phyloP scores from a whole-genome alignment of 331 rosid species.

The Ulmus americana region DNA sequence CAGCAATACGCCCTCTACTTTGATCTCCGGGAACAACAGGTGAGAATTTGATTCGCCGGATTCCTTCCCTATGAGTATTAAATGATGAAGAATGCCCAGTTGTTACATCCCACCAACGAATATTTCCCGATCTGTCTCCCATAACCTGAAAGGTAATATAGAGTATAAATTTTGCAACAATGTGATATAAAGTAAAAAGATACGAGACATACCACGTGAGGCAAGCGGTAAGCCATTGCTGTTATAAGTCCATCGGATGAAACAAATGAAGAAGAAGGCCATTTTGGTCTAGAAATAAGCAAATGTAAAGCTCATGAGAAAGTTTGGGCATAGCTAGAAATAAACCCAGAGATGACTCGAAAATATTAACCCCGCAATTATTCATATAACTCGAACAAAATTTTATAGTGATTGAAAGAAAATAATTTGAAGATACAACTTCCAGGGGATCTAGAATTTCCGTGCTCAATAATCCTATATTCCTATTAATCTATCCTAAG shows the following conservation, averaged over 20 bases:
- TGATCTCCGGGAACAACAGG: conserved; percentile 85
- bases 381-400: neutral
- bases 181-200: conserved; percentile 3
- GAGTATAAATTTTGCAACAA: conserved; percentile 14
- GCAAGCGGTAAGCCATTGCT: conserved; percentile 98
- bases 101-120: conserved; percentile 97
- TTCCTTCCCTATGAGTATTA: conserved; percentile 90
- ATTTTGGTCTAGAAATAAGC: conserved; percentile 71
- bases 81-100: conserved; percentile 94
- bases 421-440: neutral
- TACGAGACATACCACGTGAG: conserved; percentile 71
- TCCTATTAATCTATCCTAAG: neutral
- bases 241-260: conserved; percentile 85
- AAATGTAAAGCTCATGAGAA: conserved; percentile 34
- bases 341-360: neutral
- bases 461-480: neutral
- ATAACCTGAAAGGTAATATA: conserved; percentile 62
- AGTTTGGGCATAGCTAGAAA: neutral
- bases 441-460: neutral
- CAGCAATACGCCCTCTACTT: conserved; percentile 90
- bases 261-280: conserved; percentile 95
- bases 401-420: neutral
- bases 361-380: neutral
- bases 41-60: conserved; percentile 85
- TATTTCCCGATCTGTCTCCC: conserved; percentile 92